phyloP scores from a whole-genome alignment of 1,284 basidiomycete genomes.

The Leucoagaricus sp. region DNA sequence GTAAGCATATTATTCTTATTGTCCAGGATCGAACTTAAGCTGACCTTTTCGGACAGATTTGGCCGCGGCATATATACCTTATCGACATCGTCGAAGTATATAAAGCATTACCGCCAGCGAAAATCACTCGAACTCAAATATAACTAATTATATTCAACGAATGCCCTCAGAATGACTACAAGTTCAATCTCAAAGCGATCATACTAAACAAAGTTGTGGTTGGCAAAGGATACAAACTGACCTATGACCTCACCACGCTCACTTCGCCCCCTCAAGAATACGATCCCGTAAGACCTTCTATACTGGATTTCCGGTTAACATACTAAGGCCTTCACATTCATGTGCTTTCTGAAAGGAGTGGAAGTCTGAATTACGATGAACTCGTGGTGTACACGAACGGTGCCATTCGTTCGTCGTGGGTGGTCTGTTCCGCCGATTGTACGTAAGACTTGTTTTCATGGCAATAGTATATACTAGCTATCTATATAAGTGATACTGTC shows the following conservation, averaged over 20 bases:
- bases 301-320: too few relatives aligned
- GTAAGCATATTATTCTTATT: too few relatives aligned
- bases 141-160: conserved; percentile 52
- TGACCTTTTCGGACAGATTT: too few relatives aligned
- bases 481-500: background rate
- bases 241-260: conserved; percentile 51
- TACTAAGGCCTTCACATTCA: too few relatives aligned
- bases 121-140: background rate
- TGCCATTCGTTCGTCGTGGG: conserved; percentile 63
- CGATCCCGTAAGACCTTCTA: conserved; percentile 63
- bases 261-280: conserved; percentile 58
- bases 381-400: conserved; percentile 65
- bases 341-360: conserved; percentile 61
- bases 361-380: conserved; percentile 64
- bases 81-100: conserved; percentile 60
- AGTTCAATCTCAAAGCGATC: conserved; percentile 57
- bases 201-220: conserved; percentile 68
- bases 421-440: too few relatives aligned
- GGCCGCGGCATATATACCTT: conserved; percentile 63
- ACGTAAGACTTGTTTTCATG: conserved; percentile 48
- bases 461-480: background rate
- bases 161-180: conserved; percentile 56
- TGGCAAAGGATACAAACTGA: conserved; percentile 64
- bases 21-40: too few relatives aligned
- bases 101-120: background rate